Base-by-base conservation (phyloP, 257 asterid species). In the Perilla frutescens region DNA sequence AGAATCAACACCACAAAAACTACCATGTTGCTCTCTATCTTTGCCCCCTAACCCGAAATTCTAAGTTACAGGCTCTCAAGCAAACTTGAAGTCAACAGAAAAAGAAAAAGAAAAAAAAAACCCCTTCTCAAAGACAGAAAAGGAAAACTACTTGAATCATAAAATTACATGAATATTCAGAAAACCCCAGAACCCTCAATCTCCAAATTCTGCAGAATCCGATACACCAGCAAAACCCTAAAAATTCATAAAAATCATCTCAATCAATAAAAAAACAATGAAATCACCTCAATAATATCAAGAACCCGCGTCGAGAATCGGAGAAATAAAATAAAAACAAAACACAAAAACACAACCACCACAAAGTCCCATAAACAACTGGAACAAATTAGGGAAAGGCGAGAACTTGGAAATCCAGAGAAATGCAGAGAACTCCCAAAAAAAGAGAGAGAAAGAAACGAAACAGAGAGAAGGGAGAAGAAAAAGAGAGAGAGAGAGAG, bases 191-290 rank as follows among this genome's bases (percentile, higher is more conserved):
- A 54, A 56, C 51, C 76, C 57, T 57, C 5, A 44, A 48, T 40
- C 66, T 36, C 66, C 43, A 31, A 57, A n/a, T 13, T 53, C 10
- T 32, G 41, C 41, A 66, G 45, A 49, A 32, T 45, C 37, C 59
- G 73, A 39, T 26, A 31, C 37, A 15, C 47, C 48, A 7, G 61
- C 47, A 68, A 40, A 68, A 39, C 73, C 75, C 75, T 70, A 43
- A 29, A 58, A 70, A 51, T 2, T 68, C 65, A 39, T 13, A 69
- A 54, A 54, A 69, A 43, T 44, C 54, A 69, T 29, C 41, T 40
- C 45, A 40, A 56, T 29, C 34, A 43, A 70, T 3, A 41, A 26
- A 8, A 8, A 55, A 44, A 20, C 6, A 34, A 34, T 34, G 9
- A 54, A 70, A 55, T 54, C n/a, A 70, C 57, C 56, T 31, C 54